These are phyloP conservation scores for Moelleriella libera DNA, from an alignment of 2,329 filamentous ascomycete species.

Conservation along the genomic window DNA sequence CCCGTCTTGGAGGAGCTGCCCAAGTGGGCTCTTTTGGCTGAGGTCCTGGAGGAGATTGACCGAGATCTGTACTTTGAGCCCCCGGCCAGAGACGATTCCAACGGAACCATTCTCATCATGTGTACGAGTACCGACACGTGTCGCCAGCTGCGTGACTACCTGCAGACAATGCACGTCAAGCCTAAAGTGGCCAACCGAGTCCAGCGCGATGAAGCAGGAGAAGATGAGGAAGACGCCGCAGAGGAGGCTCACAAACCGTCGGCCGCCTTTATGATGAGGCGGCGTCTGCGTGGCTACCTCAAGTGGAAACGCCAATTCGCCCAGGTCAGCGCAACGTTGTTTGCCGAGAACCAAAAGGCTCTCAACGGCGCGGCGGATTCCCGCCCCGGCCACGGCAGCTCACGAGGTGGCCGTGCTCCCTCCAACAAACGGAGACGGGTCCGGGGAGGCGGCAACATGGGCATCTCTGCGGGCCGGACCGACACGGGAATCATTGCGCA, in stretches of 20 bases:
- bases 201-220: constrained; percentile 13
- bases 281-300: constrained; percentile 74
- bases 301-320: constrained; percentile 84
- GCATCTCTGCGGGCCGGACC: constrained; percentile 43
- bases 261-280: constrained; percentile 77
- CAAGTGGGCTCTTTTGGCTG: constrained; percentile 83
- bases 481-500: constrained; percentile 63
- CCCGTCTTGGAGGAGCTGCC: constrained; percentile 88
- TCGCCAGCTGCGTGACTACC: constrained; percentile 76
- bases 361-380: constrained; percentile 53
- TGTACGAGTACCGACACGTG: constrained; percentile 79
- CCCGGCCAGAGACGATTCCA: constrained; percentile 63
- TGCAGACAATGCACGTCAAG: constrained; percentile 77
- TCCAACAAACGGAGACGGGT: constrained; percentile 77
- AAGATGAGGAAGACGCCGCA: constrained; percentile 32
- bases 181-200: constrained; percentile 24
- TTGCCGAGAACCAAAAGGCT: constrained; percentile 66
- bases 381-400: constrained; percentile 27
- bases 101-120: constrained; percentile 91
- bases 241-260: constrained; percentile 50
- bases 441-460: constrained; percentile 58
- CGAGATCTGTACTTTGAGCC: constrained; percentile 78
- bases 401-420: constrained; percentile 43
- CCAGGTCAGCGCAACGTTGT: constrained; percentile 66
- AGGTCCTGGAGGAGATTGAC: constrained; percentile 87